phyloP scores from a whole-genome alignment of 1,139 yeast species.

The Eremothecium coryli region DNA sequence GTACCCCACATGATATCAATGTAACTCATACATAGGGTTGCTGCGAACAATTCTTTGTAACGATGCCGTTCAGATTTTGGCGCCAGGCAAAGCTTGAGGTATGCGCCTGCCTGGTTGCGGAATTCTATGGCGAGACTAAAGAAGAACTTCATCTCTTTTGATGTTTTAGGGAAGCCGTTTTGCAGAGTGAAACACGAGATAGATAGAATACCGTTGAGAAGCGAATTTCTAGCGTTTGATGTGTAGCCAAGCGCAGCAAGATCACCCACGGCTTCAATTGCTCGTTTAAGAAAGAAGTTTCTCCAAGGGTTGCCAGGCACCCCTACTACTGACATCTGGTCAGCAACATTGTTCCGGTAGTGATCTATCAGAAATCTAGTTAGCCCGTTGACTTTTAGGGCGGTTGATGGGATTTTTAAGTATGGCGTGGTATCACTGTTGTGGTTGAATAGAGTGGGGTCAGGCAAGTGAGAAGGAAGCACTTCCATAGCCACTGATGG shows the following conservation, averaged over 20 bases:
- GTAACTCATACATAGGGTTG: constrained; percentile 77
- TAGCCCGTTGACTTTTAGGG: constrained; percentile 56
- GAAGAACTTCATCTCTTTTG: constrained; percentile 55
- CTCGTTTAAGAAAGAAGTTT: constrained; percentile 73
- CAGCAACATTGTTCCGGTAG: constrained; percentile 73
- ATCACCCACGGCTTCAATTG: constrained; percentile 69
- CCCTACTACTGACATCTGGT: constrained; percentile 80
- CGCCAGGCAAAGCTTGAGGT: constrained; percentile 52
- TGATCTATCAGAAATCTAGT: constrained; percentile 63
- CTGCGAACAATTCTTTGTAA: constrained; percentile 77
- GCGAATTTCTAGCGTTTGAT: constrained; percentile 66
- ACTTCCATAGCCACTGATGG: constrained; percentile 33
- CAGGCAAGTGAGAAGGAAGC: constrained; percentile 19
- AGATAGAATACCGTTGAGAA: constrained; percentile 70
- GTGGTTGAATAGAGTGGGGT: constrained; percentile 29
- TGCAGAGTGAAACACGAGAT: constrained; percentile 77
- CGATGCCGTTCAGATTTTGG: constrained; percentile 43
- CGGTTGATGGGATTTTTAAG: constrained; percentile 50
- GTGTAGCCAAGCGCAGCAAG: constrained; percentile 66
- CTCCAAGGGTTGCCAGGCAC: constrained; percentile 83
- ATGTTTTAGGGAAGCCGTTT: constrained; percentile 44
- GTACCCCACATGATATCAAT: constrained; percentile 90
- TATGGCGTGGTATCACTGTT: constrained; percentile 40
- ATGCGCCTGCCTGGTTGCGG: constrained; percentile 64
- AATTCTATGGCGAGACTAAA: constrained; percentile 63